Conservation (phyloP, 371 early-diverging fungal species). For the Mortierella sp. region DNA sequence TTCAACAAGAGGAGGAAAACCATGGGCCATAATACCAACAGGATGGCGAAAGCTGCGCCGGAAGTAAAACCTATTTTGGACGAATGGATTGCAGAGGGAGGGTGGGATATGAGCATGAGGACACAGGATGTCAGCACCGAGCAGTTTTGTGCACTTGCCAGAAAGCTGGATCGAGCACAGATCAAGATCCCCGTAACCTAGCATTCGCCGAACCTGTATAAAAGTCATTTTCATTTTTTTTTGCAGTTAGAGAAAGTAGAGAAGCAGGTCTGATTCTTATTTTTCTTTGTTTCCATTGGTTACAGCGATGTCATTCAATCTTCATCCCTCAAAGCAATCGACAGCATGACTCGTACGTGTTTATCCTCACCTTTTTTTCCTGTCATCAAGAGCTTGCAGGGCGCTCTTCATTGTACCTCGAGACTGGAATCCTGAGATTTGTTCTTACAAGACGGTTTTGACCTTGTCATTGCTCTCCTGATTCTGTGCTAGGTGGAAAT, state of each 20-base stretch:
- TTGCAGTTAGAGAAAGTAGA: too few relatives aligned
- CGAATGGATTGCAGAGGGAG: constrained; percentile 31
- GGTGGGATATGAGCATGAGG: constrained; percentile 36
- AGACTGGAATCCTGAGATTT: too few relatives aligned
- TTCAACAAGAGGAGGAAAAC: constrained; percentile 83
- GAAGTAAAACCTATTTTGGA: constrained; percentile 28
- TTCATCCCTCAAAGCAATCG: constrained; percentile 1
- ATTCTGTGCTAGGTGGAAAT: constrained; percentile 32
- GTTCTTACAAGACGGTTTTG: too few relatives aligned
- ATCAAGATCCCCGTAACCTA: constrained; percentile 49
- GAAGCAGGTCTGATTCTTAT: too few relatives aligned
- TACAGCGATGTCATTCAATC: too few relatives aligned
- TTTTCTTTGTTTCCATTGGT: too few relatives aligned
- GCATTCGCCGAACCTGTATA: too few relatives aligned
- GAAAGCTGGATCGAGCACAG: constrained; percentile 28
- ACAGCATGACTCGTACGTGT: constrained; percentile 35
- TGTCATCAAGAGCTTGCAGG: not conserved
- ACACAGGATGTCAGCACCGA: constrained; percentile 39
- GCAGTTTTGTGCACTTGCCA: constrained; percentile 40
- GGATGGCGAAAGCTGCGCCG: constrained; percentile 31
- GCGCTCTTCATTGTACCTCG: too few relatives aligned
- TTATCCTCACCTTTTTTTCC: not conserved
- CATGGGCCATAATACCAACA: constrained; percentile 69
- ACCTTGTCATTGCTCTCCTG: not conserved
- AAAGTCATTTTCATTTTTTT: too few relatives aligned